A percentile compares a stretch with the other conserved stretches of the same genome.
Evolutionary conservation across 805 yeast genomes (phyloP).

Genomic region (Suhomyces xylopsoci): DNA sequence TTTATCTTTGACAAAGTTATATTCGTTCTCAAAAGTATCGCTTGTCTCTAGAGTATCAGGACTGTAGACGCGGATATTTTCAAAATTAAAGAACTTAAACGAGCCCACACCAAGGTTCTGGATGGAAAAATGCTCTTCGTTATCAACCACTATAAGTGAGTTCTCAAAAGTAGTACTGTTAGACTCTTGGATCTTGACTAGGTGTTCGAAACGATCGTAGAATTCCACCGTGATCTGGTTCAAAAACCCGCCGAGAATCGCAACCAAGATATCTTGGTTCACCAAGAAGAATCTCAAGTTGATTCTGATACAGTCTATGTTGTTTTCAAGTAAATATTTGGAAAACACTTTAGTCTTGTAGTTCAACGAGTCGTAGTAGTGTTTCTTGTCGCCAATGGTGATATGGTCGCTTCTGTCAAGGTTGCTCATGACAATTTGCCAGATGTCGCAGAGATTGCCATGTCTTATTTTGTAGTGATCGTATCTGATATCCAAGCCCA

Average conservation of each 20-base stretch:
- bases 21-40: slow-evolving; percentile 25
- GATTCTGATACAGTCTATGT: slow-evolving; percentile 23
- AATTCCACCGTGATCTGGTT: slow-evolving; percentile 41
- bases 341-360: slow-evolving; percentile 21
- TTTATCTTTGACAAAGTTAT: slow-evolving; percentile 31
- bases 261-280: slow-evolving; percentile 31
- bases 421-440: slow-evolving; percentile 50
- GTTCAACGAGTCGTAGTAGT: slow-evolving; percentile 24
- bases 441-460: slow-evolving; percentile 72
- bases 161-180: not conserved
- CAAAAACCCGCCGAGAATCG: slow-evolving; percentile 44
- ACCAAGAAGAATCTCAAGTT: slow-evolving; percentile 20
- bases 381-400: slow-evolving; percentile 17
- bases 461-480: slow-evolving; percentile 64
- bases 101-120: not conserved
- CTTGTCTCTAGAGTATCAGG: not conserved
- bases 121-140: slow-evolving; percentile 1
- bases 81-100: slow-evolving; percentile 1
- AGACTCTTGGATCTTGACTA: not conserved
- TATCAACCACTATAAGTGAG: slow-evolving; percentile 2
- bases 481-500: slow-evolving; percentile 64
- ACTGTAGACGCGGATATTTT: not conserved
- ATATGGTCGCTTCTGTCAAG: slow-evolving; percentile 18
- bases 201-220: slow-evolving; percentile 20
- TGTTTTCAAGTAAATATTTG: slow-evolving; percentile 13